These are phyloP conservation scores for Isoetes taiwanensis DNA, from an alignment of 75 land plant species.

Conservation along the genomic window DNA sequence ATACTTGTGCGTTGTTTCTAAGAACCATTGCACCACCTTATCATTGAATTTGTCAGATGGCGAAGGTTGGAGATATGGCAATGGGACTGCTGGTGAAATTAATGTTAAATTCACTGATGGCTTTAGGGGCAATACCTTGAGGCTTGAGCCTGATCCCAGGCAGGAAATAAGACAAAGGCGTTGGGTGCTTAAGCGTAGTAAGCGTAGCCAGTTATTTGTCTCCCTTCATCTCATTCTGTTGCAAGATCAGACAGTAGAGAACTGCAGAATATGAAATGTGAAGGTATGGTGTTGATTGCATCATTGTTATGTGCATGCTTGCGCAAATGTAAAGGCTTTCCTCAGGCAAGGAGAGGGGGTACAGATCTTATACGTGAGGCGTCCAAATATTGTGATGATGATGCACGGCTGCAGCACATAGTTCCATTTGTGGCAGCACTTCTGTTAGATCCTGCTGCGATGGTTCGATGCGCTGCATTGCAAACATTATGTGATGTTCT, in stretches of 20 bases:
- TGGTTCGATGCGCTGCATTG: conserved; percentile 96
- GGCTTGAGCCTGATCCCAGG: neutral
- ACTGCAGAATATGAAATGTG: conserved; percentile 35
- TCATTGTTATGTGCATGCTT: conserved; percentile 86
- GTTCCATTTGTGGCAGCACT: conserved; percentile 86
- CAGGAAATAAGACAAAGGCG: neutral
- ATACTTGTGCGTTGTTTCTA: conserved; percentile 8
- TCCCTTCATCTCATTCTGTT: too few species aligned
- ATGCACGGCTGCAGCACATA: conserved; percentile 81
- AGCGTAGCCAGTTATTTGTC: conserved; percentile 9
- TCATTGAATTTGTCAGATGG: neutral
- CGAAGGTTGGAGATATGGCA: conserved; percentile 20
- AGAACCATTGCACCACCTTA: neutral
- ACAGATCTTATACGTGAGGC: conserved; percentile 50
- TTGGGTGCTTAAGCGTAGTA: conserved; percentile 1
- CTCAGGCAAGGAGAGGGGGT: conserved; percentile 69
- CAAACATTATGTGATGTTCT: conserved; percentile 74
- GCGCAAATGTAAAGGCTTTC: conserved; percentile 79
- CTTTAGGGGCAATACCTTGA: neutral
- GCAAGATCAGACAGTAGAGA: too few species aligned
- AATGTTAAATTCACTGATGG: too few species aligned
- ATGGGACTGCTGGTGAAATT: too few species aligned
- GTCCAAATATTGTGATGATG: conserved; percentile 76
- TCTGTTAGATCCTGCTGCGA: conserved; percentile 85
- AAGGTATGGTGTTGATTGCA: conserved; percentile 93